Base-by-base conservation (phyloP, 306 rosid genomes). In the Ziziphus jujuba region DNA sequence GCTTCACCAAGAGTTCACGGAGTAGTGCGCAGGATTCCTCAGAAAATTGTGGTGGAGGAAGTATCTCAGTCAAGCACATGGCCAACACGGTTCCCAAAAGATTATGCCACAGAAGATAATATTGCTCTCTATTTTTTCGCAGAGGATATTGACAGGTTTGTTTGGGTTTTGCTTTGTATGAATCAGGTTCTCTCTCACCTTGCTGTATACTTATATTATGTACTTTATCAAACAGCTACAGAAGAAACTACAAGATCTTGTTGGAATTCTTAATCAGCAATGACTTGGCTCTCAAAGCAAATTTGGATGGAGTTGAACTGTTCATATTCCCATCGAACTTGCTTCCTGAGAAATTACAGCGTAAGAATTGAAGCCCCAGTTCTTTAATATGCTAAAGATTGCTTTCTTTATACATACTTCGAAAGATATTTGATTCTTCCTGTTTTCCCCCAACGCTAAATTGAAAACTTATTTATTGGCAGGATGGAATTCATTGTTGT, bases 281-380 rank as follows among this genome's bases (percentile, higher is more conserved):
- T 43, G 84, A 77, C 70, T 76, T 77, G 71, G 84, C 82, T 34
- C 73, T 79, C 17, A 67, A 53, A 74, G 84, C 69, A 74, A 77
- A 66, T 48, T 23, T 80, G 20, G 63, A 76, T 28, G 80, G 71
- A 11, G 57, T 56, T 53, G 84, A 79, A 56, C 84, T 76, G 33
- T 34, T 79, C 23, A 76, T 76, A 21, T 83, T 76, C 66, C 50
- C 80, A 31, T 79, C 84, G 24, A 79, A 66, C 35, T 9, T 66
- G 70, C 76, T 79, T 20, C 78, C 81, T 10, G 65, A 67, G 69
- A 48, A 35, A 38, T 59, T 58, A 19, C 61, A 33, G 31, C 9
- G 67, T 70, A 59, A 49, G 36, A 7, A 45, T 60, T 49, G 66
- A 60, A 5, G 2, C 13, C 34, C 59, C 31, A 15, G 24, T 23